Conservation (phyloP, 768 basidiomycete species). For the Sporobolomyces phaffii region DNA sequence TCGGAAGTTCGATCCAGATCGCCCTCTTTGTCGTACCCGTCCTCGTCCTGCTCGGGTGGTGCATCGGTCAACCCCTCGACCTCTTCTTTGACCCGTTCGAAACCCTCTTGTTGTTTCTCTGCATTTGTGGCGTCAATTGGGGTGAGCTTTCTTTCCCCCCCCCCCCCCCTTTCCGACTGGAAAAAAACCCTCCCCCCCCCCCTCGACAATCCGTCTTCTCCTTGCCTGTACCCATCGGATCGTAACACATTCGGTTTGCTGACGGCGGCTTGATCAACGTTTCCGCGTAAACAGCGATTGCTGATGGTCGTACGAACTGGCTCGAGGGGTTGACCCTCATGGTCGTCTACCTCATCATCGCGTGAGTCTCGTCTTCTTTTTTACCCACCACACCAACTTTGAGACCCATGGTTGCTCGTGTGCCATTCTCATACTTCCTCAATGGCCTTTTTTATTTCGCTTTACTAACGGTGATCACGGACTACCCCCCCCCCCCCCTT, state of each 20-base stretch:
- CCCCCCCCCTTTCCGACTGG: neutral
- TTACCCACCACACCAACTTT: too few relatives aligned
- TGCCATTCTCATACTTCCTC: too few relatives aligned
- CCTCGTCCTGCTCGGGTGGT: constrained; percentile 69
- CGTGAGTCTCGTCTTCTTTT: constrained; percentile 32
- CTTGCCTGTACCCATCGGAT: too few relatives aligned
- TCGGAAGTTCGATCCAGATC: constrained; percentile 69
- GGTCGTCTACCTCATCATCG: constrained; percentile 57
- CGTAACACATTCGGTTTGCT: neutral
- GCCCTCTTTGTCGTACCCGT: constrained; percentile 67
- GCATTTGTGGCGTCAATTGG: constrained; percentile 67
- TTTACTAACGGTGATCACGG: too few relatives aligned
- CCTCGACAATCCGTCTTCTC: too few relatives aligned
- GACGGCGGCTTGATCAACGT: too few relatives aligned
- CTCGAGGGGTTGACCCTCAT: constrained; percentile 58
- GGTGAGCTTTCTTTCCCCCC: constrained; percentile 39
- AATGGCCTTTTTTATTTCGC: too few relatives aligned
- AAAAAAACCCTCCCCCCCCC: too few relatives aligned
- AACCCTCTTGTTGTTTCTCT: constrained; percentile 56
- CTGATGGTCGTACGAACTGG: constrained; percentile 80
- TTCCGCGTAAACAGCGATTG: constrained; percentile 54
- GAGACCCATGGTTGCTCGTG: too few relatives aligned
- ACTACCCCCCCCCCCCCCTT: too few relatives aligned
- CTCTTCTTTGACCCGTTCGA: constrained; percentile 80
- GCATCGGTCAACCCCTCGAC: constrained; percentile 58